Evolutionary conservation across 805 yeast genomes (phyloP).

Genomic region (Saccharomyces eubayanus): DNA sequence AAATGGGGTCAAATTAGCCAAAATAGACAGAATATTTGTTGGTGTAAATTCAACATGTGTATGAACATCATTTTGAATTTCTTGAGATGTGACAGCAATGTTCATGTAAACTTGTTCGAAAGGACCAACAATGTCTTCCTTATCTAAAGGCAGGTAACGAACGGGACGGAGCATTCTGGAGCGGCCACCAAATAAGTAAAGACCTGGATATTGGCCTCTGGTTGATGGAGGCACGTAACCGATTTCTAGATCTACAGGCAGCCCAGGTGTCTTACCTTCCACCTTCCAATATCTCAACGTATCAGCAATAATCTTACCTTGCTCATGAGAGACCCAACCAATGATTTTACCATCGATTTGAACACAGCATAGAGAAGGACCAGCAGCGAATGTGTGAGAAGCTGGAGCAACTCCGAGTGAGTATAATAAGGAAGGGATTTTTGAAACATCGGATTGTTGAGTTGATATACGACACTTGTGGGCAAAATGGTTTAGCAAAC

Average conservation of each 20-base stretch:
- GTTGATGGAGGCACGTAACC: conserved; percentile 95
- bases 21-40: conserved; percentile 85
- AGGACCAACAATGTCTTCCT: conserved; percentile 87
- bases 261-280: conserved; percentile 54
- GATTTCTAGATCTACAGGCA: conserved; percentile 82
- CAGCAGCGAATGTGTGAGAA: conserved; percentile 66
- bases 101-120: conserved; percentile 97
- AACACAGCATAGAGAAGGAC: conserved; percentile 81
- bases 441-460: conserved; percentile 59
- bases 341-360: conserved; percentile 87
- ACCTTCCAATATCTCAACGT: conserved; percentile 91
- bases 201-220: conserved; percentile 96
- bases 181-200: conserved; percentile 82
- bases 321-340: conserved; percentile 90
- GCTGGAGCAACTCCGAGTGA: conserved; percentile 77
- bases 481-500: conserved; percentile 90
- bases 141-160: conserved; percentile 76
- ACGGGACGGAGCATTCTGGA: conserved; percentile 96
- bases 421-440: conserved; percentile 56
- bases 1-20: conserved; percentile 95
- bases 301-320: conserved; percentile 79
- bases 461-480: conserved; percentile 91
- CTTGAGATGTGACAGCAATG: conserved; percentile 89
- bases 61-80: conserved; percentile 72
- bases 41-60: conserved; percentile 93